Evolutionary conservation across 2,329 filamentous ascomycete species (phyloP).

Genomic region (Arthrobotrys pseudoclavata): DNA sequence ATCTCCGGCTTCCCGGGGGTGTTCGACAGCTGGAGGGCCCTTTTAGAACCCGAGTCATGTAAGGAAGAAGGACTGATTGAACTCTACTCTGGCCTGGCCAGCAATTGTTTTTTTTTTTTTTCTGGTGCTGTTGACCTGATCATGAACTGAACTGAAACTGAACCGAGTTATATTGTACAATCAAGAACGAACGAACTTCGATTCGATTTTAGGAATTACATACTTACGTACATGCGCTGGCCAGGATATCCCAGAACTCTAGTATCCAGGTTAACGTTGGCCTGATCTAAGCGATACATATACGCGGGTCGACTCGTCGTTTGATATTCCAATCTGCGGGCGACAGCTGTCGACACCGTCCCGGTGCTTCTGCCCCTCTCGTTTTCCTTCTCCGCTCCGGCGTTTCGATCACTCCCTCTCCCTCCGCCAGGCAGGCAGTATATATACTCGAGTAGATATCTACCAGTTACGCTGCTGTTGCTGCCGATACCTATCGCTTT

Average conservation of each 20-base stretch:
- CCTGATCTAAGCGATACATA: constrained; percentile 15
- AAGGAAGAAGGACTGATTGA: constrained; percentile 31
- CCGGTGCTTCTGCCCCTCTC: constrained; percentile 9
- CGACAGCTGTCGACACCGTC: constrained; percentile 23
- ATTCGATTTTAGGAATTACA: neutral
- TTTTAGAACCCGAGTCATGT: constrained; percentile 36
- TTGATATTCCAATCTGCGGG: constrained; percentile 19
- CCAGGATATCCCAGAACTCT: constrained; percentile 16
- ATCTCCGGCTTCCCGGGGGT: constrained; percentile 14
- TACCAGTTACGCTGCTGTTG: neutral
- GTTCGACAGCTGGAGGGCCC: constrained; percentile 8
- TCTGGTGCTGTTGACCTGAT: neutral
- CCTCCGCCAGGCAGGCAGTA: constrained; percentile 1
- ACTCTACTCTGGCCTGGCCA: constrained; percentile 42
- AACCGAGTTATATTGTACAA: neutral
- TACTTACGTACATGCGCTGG: neutral
- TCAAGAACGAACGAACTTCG: neutral
- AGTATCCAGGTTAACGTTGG: constrained; percentile 17
- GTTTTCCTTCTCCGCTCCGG: constrained; percentile 13
- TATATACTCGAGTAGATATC: neutral
- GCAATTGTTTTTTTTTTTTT: constrained; percentile 41
- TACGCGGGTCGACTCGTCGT: constrained; percentile 15
- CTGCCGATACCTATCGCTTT: neutral
- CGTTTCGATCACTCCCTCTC: constrained; percentile 3
- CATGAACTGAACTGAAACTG: constrained; percentile 4